A percentile compares a stretch with the other conserved stretches of the same genome.
Conservation (phyloP, 208 protist genomes). For the Wallacemonas sp. region DNA sequence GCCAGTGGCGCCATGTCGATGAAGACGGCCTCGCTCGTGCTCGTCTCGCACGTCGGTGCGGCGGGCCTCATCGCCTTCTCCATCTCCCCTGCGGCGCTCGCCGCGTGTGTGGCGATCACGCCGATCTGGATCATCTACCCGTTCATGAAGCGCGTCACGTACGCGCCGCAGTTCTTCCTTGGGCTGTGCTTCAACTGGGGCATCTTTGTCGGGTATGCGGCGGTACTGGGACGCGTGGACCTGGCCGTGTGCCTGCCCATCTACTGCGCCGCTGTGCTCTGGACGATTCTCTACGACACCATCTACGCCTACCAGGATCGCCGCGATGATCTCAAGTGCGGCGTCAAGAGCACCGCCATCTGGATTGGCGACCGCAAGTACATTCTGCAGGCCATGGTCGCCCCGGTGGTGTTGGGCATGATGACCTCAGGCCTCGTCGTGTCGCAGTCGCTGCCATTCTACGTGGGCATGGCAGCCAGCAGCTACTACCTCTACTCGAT, state of each 20-base stretch:
- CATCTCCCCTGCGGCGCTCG: constrained; percentile 66
- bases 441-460: constrained; percentile 78
- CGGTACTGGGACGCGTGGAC: constrained; percentile 78
- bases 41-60: constrained; percentile 42
- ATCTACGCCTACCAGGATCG: constrained; percentile 87
- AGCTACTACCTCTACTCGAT: constrained; percentile 69
- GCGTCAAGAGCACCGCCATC: constrained; percentile 82
- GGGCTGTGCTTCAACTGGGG: constrained; percentile 84
- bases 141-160: constrained; percentile 86
- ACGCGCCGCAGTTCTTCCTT: constrained; percentile 76
- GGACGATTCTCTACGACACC: constrained; percentile 85
- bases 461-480: constrained; percentile 53
- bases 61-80: constrained; percentile 65
- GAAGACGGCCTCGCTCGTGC: constrained; percentile 43
- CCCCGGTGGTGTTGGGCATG: constrained; percentile 45
- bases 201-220: constrained; percentile 88
- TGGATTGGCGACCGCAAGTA: constrained; percentile 84
- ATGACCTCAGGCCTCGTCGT: constrained; percentile 62
- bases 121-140: constrained; percentile 74
- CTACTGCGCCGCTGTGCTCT: constrained; percentile 67
- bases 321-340: constrained; percentile 72
- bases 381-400: constrained; percentile 63
- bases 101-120: constrained; percentile 52
- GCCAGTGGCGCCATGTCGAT: constrained; percentile 58
- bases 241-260: constrained; percentile 69